A percentile compares a stretch with the other conserved stretches of the same genome.
Evolutionary conservation across 495 filamentous ascomycete genomes (phyloP).

Genomic region (Collariella sp.): DNA sequence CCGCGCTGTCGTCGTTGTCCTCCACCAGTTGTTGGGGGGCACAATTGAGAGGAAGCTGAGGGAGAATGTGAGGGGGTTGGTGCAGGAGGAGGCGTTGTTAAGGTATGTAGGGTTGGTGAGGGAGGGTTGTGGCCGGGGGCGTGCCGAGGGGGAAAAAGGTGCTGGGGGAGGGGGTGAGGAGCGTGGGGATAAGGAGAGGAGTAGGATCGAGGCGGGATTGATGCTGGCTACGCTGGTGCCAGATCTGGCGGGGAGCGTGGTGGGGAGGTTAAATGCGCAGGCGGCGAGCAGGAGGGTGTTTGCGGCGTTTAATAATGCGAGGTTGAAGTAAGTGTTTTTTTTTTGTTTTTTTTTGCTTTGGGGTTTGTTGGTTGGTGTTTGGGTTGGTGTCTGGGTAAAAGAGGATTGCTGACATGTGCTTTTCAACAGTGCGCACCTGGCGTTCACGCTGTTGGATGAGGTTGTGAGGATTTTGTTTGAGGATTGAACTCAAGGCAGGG

Average conservation of each 20-base stretch:
- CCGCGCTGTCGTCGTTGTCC: constrained; percentile 86
- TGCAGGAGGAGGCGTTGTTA: constrained; percentile 70
- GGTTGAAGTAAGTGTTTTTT: constrained; percentile 50
- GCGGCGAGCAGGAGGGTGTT: constrained; percentile 71
- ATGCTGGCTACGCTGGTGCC: constrained; percentile 75
- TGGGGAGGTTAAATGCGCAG: constrained; percentile 76
- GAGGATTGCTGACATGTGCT: constrained; percentile 8
- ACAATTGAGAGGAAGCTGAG: constrained; percentile 93
- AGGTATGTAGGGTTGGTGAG: constrained; percentile 62
- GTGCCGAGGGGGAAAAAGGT: constrained; percentile 30
- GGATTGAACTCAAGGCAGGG: background rate
- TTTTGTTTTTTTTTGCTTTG: background rate
- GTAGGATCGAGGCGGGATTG: constrained; percentile 63
- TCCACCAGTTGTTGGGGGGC: constrained; percentile 74
- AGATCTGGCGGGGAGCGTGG: constrained; percentile 75
- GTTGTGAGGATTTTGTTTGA: constrained; percentile 65
- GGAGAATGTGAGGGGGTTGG: constrained; percentile 59
- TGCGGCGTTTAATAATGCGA: constrained; percentile 71
- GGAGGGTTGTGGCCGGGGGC: constrained; percentile 77
- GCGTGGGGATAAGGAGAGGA: constrained; percentile 58
- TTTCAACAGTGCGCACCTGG: constrained; percentile 57
- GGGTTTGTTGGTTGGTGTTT: background rate
- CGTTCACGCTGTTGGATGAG: constrained; percentile 74
- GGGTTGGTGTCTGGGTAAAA: too few species aligned
- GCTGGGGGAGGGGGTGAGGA: constrained; percentile 42